Evolutionary conservation across 2,329 filamentous ascomycete species (phyloP), one percentile per base, ranked within the genome.

Genomic region (Cladosporium sp.): DNA sequence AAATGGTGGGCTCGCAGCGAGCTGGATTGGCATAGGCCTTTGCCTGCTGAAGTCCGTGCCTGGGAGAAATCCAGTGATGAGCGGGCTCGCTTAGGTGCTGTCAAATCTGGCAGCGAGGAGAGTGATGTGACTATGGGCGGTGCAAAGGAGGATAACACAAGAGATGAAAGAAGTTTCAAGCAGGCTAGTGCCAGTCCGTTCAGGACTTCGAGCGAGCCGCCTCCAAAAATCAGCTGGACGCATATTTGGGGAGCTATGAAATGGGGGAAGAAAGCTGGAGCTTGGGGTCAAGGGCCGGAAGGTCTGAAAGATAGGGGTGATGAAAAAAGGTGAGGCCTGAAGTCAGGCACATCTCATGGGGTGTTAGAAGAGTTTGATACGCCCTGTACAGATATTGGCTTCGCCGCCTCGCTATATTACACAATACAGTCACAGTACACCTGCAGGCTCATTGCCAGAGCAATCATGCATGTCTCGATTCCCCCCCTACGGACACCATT

Each of bases 1-100:
- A 72, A 78, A 53, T 92, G 87, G 87, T 88, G 88, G 71, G 75
- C 76, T 2, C 70, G 85, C 40, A 72, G 69, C 3, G 78, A 77
- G 3, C 69, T 74, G 6, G 74, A 68, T 7, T 91, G 86, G 86
- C 85, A 84, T 79, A 77, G 77, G 54, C 86, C 86, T 2, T 62
- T 90, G 33, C 78, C 82, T 0, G 55, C 65, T 0, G 80, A 85
- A 53, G 78, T 80, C 7, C 68, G 87, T 41, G 78, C 83, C 58
- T 89, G 86, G 86, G 85, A 88, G 62, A 57, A 60, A 7, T 42
- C 38, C 7, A 43, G 32, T n/a, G 20, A 29, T 22, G 45, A 48
- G n/a, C 48, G 32, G 13, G 18, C 39, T 38, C 32, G 29, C n/a
- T 15, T 8, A 13, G 29, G 12, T 25, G 11, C 20, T 32, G 15